Evolutionary conservation across 345 rosid species (phyloP).

Genomic region (Salix caprea): DNA sequence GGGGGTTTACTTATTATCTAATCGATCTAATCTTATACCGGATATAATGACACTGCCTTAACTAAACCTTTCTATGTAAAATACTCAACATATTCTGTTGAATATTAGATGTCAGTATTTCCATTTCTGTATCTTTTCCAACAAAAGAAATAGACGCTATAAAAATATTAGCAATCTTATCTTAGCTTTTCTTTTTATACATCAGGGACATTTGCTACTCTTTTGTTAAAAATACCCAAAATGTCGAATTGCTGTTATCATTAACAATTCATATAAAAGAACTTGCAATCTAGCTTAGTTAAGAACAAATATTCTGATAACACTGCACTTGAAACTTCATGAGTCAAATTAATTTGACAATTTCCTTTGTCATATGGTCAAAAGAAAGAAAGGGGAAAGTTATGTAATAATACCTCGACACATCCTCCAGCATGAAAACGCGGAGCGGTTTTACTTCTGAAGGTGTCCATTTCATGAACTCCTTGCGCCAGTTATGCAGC

Average conservation of each 20-base stretch:
- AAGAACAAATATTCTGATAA: not conserved
- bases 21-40: not conserved
- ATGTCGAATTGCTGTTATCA: not conserved
- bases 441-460: conserved; percentile 83
- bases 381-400: not conserved
- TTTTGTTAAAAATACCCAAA: not conserved
- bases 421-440: conserved; percentile 93
- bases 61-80: not conserved
- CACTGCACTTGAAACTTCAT: not conserved
- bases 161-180: not conserved
- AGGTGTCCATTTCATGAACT: conserved; percentile 93
- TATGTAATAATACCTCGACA: conserved; percentile 53
- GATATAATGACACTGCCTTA: not conserved
- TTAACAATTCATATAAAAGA: not conserved
- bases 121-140: not conserved
- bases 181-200: not conserved
- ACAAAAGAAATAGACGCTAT: not conserved
- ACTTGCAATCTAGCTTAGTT: not conserved
- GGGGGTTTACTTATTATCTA: not conserved
- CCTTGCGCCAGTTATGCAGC: conserved; percentile 96
- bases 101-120: not conserved
- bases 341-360: not conserved
- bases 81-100: not conserved
- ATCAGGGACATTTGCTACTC: not conserved
- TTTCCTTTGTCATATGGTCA: not conserved